Evolutionary conservation across 2,329 filamentous ascomycete species (phyloP), one percentile per base, ranked within the genome.

Genomic region (Fusarium miscanthi): DNA sequence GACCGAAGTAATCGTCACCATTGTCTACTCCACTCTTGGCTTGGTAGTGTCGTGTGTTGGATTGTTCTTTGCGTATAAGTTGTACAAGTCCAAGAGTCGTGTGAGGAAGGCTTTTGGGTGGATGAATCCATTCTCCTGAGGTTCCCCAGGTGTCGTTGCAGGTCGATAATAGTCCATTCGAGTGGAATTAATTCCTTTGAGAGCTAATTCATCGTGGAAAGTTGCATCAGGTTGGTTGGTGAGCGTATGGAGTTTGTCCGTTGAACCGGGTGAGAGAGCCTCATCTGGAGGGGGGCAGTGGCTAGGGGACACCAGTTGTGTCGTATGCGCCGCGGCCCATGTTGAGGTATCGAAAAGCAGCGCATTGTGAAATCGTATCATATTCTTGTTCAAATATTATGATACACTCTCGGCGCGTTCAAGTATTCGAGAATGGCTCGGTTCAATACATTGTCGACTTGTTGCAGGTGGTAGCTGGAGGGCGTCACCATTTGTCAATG

Each of bases 21-120:
- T 68, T 8, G 42, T 40, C 3, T 68, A 68, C 3, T 60, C 46
- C 14, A 66, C 40, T 19, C 35, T 51, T 27, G 35, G 40, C 17
- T 23, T 67, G 2, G 21, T 2, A 0, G 45, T 66, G 12, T 59
- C 52, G 5, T 45, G 63, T 8, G 27, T 51, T 30, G 45, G 43
- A 3, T 5, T 66, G 3, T 59, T 46, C 21, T 52, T 59, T 25
- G 61, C 43, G 2, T 66, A 19, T 3, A 25, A 25, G 19, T 1
- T 57, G 1, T 43, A 58, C n/a, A 16, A 7, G 8, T 1, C 17
- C 1, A 33, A 45, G 10, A 62, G 53, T 8, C 13, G 27, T 3
- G 16, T 35, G 19, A 62, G 17, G 10, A 31, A 25, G n/a, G 2
- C 5, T 9, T 38, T 65, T 6, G 0, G 17, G 8, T 42, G 23